Evolutionary conservation across 1,284 basidiomycete species (phyloP).

Genomic region (Trichosporon sp.): DNA sequence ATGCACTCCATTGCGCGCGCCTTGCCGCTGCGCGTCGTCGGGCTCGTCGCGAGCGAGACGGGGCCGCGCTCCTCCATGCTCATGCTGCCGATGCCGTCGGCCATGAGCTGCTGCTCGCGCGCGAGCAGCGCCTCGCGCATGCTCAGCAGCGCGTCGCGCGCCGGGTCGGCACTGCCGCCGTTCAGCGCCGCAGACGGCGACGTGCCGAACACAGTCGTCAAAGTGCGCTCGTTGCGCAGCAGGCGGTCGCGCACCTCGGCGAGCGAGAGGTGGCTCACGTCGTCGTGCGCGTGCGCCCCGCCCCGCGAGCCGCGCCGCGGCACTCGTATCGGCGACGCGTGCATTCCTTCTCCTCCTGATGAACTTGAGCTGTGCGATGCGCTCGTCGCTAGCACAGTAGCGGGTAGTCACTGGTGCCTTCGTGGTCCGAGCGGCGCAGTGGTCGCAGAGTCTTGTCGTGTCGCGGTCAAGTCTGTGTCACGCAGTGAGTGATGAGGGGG

Average conservation of each 20-base stretch:
- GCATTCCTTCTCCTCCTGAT: background rate
- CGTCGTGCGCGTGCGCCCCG: slow-evolving; percentile 18
- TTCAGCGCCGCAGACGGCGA: background rate
- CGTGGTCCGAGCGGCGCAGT: background rate
- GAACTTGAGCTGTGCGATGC: too few species aligned
- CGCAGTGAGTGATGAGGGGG: too few species aligned
- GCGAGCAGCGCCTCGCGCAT: slow-evolving; percentile 31
- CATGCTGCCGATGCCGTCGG: slow-evolving; percentile 15
- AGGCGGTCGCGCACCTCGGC: slow-evolving; percentile 37
- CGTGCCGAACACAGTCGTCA: slow-evolving; percentile 11
- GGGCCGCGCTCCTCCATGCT: background rate
- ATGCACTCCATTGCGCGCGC: slow-evolving; percentile 35
- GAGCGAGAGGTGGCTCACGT: slow-evolving; percentile 33
- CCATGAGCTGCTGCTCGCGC: slow-evolving; percentile 38
- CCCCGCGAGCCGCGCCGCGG: background rate
- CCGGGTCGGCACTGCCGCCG: slow-evolving; percentile 24
- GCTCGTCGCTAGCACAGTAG: background rate
- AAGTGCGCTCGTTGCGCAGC: slow-evolving; percentile 38
- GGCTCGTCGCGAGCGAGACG: slow-evolving; percentile 1
- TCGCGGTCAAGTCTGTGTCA: background rate
- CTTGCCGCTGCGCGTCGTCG: slow-evolving; percentile 27
- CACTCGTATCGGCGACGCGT: slow-evolving; percentile 9
- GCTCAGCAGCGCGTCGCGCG: slow-evolving; percentile 31
- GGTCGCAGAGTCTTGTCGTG: background rate
- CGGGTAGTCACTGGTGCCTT: background rate